Percentiles rank a stretch among this genome's conserved stretches.
These are phyloP conservation scores for Cercospora sojina DNA, from an alignment of 2,329 filamentous ascomycete species.

Conservation along the genomic window DNA sequence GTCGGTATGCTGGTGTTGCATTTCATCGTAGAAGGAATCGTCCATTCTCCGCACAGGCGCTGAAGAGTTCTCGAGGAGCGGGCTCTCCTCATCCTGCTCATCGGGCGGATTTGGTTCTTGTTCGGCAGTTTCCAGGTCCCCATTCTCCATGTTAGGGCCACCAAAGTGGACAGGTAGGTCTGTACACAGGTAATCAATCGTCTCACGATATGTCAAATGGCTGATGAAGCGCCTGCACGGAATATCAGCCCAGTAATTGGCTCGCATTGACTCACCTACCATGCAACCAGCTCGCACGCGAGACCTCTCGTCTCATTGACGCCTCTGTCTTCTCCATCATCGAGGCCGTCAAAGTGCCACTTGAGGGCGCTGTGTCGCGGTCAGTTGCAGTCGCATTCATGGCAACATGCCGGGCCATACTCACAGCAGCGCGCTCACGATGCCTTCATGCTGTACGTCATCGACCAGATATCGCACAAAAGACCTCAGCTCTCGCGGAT, in stretches of 20 bases:
- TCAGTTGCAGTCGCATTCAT: neutral
- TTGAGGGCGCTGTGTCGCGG: constrained; percentile 60
- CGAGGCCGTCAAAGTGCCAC: constrained; percentile 67
- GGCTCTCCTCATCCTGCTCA: constrained; percentile 28
- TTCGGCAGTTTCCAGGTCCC: constrained; percentile 24
- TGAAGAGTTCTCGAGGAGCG: constrained; percentile 23
- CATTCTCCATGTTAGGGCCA: constrained; percentile 9
- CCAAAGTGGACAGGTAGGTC: constrained; percentile 52
- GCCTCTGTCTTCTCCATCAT: constrained; percentile 60
- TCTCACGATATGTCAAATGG: constrained; percentile 68
- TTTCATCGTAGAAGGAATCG: constrained; percentile 31
- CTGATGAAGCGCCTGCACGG: constrained; percentile 62
- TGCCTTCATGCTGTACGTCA: constrained; percentile 65
- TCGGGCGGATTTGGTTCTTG: constrained; percentile 4
- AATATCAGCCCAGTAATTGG: neutral
- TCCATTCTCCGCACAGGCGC: constrained; percentile 18
- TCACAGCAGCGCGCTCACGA: constrained; percentile 72
- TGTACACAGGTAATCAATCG: constrained; percentile 71
- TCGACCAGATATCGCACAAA: constrained; percentile 65
- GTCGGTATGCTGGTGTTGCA: constrained; percentile 19
- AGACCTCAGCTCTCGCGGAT: constrained; percentile 56
- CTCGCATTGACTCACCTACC: constrained; percentile 35
- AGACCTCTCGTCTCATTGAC: constrained; percentile 67
- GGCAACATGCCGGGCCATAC: neutral
- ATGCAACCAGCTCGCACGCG: constrained; percentile 78